These are phyloP conservation scores for Petunia hybrid DNA, from an alignment of 305 asterid genomes.

Conservation along the genomic window DNA sequence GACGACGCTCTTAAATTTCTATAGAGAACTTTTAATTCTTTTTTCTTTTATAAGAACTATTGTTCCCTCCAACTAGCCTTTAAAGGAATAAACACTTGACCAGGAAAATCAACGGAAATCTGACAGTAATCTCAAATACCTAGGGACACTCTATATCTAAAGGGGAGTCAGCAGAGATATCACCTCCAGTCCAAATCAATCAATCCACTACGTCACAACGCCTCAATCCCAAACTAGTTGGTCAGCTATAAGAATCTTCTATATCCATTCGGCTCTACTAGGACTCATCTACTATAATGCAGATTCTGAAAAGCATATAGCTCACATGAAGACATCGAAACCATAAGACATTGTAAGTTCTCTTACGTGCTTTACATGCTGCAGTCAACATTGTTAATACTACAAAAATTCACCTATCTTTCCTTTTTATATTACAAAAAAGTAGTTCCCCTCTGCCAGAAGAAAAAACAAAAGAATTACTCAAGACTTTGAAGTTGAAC, in stretches of 20 bases:
- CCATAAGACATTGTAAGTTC: not conserved
- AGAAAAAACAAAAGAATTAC: not conserved
- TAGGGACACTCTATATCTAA: not conserved
- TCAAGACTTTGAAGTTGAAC: not conserved
- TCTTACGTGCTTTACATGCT: not conserved
- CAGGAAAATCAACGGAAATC: not conserved
- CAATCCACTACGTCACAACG: not conserved
- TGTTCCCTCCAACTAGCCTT: not conserved
- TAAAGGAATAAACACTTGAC: slow-evolving; percentile 7
- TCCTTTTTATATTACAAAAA: not conserved
- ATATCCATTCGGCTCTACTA: not conserved
- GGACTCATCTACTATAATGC: not conserved
- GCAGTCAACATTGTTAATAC: not conserved
- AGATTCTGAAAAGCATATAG: not conserved
- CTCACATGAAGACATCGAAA: not conserved
- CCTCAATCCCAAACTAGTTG: slow-evolving; percentile 14
- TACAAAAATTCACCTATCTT: not conserved
- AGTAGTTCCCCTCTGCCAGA: not conserved
- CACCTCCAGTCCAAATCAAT: not conserved
- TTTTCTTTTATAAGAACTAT: not conserved
- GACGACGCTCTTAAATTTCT: not conserved
- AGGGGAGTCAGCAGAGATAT: not conserved
- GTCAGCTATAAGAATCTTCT: not conserved
- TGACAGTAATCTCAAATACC: not conserved
- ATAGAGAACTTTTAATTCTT: not conserved